Evolutionary conservation across 257 asterid species (phyloP), one percentile per base, ranked within the genome.

Genomic region (Capsicum pubescens): DNA sequence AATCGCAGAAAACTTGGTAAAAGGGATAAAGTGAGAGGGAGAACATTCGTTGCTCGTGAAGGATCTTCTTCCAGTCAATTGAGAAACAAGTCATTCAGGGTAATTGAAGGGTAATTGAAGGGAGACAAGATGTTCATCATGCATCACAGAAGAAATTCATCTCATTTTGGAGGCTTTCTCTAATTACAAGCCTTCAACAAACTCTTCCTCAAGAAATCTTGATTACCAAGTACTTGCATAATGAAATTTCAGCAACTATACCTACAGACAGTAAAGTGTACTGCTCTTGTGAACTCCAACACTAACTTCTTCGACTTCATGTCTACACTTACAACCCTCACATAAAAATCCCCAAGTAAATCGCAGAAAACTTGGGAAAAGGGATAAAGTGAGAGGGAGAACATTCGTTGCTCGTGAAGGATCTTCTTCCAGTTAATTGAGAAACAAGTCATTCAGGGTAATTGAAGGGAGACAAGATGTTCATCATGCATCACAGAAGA

Each of bases 201-300:
- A 26, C 32, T 26, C 32, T 26, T 26, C 32, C 32, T 26, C 32
- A 26, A 26, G 32, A 26, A 26, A 26, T 26, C 32, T 26, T 26
- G 32, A 26, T 26, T 26, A 26, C 32, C 32, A 26, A 26, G 32
- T 46, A 36, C 79, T n/a, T 71, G 60, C 44, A 48, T 21, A 19
- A 72, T n/a, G 59, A 72, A 72, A 72, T 72, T 72, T 48, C 58
- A 5, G 58, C 16, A 42, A 46, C 80, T 72, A 9, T n/a, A 12
- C 17, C 79, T 70, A 70, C 56, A 70, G 57, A 4, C 56, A 70
- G 79, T 17, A 70, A 70, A 17, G 16, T 5, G 4, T 42, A 44
- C 79, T n/a, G 7, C 35, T 70, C 56, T 17, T 70, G 16, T 35
- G 16, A 70, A 68, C 76, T 68, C 76, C 19, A 36, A 68, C 19